Base-by-base conservation (phyloP, 768 basidiomycete genomes). In the Xanthoconium stramineum region DNA sequence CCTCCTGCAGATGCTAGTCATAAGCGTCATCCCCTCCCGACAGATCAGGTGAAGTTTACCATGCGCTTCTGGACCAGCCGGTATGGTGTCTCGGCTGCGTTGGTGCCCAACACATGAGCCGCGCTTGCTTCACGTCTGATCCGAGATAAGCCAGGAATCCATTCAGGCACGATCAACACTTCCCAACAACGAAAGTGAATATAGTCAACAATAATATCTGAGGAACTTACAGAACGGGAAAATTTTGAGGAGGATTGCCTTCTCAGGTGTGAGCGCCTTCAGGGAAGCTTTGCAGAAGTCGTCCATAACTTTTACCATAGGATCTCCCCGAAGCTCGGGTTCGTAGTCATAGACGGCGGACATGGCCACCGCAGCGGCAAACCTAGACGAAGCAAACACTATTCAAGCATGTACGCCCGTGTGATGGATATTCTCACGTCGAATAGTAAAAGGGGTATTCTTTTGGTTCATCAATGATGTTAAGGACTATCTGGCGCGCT, bases 301-400 rank as follows among this genome's bases (percentile, higher is more conserved):
- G 14, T 59, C 28, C 6, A 62, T 20, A 2, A 35, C 10, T 43
- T 42, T 35, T 2, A 51, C 50, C 5, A 51, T 17, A 8, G 50
- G 50, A 15, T 51, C 50, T 5, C 19, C 32, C 17, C 30, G 29
- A 5, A 55, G 56, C 6, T 8, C 40, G 15, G 60, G 50, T 5
- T 64, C 56, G 20, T 67, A 67, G 46, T 52, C 63, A 29, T 61
- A 60, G 8, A 59, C 40, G 12, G 15, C 33, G 17, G 46, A 51
- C 42, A 66, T 52, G 1, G 63, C 60, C 47, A 76, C 24, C 24
- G 24, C 24, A 24, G 24, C 24, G 24, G 24, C 24, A 24, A 24
- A 24, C 24, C 24, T 24, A 11, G 6, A 15, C 37, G 15, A 24
- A 24, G 24, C 4, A 4, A 24, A 24, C 24, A 24, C 24, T 4